Conservation (phyloP, 163 green algal genomes). For the Chlorella variabilis region DNA sequence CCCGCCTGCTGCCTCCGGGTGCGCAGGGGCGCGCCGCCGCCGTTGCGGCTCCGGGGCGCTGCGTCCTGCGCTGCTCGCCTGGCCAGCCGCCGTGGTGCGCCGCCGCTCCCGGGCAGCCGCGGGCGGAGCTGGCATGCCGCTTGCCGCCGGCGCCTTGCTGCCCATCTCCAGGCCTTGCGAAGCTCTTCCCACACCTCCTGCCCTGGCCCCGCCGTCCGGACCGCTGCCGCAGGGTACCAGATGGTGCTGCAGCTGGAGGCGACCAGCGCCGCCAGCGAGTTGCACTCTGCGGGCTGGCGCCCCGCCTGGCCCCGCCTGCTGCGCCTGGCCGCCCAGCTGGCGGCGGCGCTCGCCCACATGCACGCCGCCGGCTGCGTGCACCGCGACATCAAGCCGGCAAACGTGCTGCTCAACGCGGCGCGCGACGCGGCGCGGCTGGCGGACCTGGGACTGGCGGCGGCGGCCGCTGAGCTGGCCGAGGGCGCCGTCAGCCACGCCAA, state of each 20-base stretch:
- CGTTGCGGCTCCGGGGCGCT: too few species aligned
- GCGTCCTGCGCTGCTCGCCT: too few species aligned
- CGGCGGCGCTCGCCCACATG: constrained; percentile 61
- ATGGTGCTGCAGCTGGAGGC: constrained; percentile 71
- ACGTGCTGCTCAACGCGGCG: constrained; percentile 74
- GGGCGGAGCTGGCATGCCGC: too few species aligned
- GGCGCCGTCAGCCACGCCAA: constrained; percentile 34
- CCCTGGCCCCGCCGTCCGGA: too few species aligned
- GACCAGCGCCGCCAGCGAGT: constrained; percentile 47
- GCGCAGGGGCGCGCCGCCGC: neutral
- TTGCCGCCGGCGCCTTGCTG: too few species aligned
- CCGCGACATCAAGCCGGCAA: constrained; percentile 88
- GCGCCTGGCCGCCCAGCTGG: constrained; percentile 55
- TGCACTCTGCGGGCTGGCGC: constrained; percentile 63
- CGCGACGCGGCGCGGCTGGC: constrained; percentile 43
- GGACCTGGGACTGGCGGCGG: constrained; percentile 78
- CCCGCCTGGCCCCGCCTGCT: constrained; percentile 43
- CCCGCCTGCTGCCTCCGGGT: constrained; percentile 63
- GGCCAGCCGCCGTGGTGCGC: too few species aligned
- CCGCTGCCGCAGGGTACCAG: constrained; percentile 61
- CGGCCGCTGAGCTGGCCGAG: constrained; percentile 35
- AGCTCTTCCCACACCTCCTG: too few species aligned
- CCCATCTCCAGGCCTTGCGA: too few species aligned
- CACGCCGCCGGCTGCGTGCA: constrained; percentile 80
- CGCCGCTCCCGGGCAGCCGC: too few species aligned